Evolutionary conservation across 2,329 filamentous ascomycete species (phyloP).

Genomic region (Alternaria alternata): DNA sequence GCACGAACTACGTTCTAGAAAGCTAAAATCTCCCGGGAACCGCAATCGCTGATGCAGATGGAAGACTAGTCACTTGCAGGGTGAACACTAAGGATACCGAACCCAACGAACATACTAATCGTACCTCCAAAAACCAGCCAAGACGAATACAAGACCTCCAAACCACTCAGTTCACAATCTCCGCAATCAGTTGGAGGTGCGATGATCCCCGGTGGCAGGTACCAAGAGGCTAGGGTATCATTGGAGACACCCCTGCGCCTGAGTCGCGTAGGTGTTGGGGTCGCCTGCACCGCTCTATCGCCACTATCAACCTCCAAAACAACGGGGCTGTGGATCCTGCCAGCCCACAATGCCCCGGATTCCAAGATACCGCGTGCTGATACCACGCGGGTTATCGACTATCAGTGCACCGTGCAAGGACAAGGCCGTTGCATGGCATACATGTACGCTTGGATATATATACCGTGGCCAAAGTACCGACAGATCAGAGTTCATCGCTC

Average conservation of each 20-base stretch:
- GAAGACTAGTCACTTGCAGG: not conserved
- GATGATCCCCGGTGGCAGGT: not conserved
- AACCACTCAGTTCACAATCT: not conserved
- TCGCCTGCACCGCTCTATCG: conserved; percentile 11
- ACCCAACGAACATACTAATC: not conserved
- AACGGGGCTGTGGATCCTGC: conserved; percentile 24
- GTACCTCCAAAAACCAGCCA: not conserved
- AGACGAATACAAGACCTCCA: not conserved
- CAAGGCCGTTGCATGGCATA: conserved; percentile 1
- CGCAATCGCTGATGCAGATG: not conserved
- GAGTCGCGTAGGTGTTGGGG: conserved; percentile 11
- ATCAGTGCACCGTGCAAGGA: conserved; percentile 9
- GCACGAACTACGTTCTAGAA: not conserved
- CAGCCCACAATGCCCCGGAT: conserved; percentile 33
- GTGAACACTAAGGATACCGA: not conserved
- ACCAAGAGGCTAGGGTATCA: not conserved
- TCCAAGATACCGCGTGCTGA: conserved; percentile 23
- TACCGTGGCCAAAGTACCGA: not conserved
- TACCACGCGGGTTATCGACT: conserved; percentile 6
- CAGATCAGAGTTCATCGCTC: not conserved
- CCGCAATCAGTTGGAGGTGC: conserved; percentile 1
- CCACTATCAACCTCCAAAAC: conserved; percentile 28
- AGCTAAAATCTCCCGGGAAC: not conserved
- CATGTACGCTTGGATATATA: conserved; percentile 9
- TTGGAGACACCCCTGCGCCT: conserved; percentile 7